Conservation (phyloP, 2,329 filamentous ascomycete species). For the Fusarium papillatum region DNA sequence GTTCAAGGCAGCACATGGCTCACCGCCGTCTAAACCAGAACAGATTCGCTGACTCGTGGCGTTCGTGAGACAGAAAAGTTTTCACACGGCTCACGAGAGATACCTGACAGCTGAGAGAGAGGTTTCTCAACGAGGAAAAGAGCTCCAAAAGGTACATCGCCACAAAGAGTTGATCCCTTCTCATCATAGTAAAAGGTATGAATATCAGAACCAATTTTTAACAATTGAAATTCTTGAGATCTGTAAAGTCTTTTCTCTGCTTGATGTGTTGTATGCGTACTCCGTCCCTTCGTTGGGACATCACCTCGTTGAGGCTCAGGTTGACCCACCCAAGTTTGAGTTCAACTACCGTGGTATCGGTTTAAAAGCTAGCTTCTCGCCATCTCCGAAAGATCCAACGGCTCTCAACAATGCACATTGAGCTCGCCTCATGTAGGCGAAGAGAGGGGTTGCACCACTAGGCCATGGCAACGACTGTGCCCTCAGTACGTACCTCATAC, state of each 20-base stretch:
- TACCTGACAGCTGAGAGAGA: no score
- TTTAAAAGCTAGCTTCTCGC: no score
- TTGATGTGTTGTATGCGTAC: neutral
- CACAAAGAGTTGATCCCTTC: no score
- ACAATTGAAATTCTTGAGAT: no score
- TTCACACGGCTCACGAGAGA: neutral
- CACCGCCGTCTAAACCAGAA: neutral
- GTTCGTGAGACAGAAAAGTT: neutral
- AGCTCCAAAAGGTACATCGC: no score
- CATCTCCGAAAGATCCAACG: neutral
- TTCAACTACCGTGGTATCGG: neutral
- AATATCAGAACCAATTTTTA: no score
- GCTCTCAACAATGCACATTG: neutral
- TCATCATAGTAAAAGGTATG: no score
- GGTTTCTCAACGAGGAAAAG: no score
- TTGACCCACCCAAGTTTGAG: neutral
- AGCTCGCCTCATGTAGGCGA: no score
- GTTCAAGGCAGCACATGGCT: no score
- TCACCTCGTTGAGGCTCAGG: neutral
- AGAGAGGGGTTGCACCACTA: no score
- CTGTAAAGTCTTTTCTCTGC: neutral
- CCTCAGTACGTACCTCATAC: neutral
- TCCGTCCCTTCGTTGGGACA: neutral
- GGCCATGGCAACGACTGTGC: neutral
- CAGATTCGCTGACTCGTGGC: no score